A percentile compares a stretch with the other conserved stretches of the same genome.
Evolutionary conservation across 495 filamentous ascomycete genomes (phyloP).

Genomic region (Darksidea phi): DNA sequence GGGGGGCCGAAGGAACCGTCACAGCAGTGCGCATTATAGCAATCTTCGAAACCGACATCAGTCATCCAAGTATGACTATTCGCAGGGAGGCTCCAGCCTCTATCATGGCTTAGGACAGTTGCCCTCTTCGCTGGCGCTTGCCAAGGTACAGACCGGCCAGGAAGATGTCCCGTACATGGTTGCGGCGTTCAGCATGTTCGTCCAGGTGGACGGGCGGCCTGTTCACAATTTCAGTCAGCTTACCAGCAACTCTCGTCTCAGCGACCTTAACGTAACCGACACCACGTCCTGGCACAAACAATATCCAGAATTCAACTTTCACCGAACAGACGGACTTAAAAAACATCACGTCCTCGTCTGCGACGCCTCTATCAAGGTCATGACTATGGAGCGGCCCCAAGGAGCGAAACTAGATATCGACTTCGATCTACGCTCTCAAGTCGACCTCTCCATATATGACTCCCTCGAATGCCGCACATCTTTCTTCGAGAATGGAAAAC

Average conservation of each 20-base stretch:
- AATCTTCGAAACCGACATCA: conserved; percentile 14
- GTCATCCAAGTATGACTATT: conserved; percentile 12
- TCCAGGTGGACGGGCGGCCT: conserved; percentile 29
- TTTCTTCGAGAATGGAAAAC: conserved; percentile 36
- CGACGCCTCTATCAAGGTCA: conserved; percentile 40
- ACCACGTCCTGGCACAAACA: conserved; percentile 30
- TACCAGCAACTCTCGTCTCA: conserved; percentile 9
- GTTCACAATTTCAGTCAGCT: conserved; percentile 38
- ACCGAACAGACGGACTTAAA: conserved; percentile 25
- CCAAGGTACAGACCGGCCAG: neutral
- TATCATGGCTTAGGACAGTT: conserved; percentile 12
- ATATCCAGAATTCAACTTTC: conserved; percentile 36
- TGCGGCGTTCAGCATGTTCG: conserved; percentile 40
- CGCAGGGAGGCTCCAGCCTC: conserved; percentile 3
- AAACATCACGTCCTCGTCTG: conserved; percentile 39
- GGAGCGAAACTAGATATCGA: conserved; percentile 37
- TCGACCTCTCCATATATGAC: conserved; percentile 20
- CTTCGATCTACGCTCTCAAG: conserved; percentile 31
- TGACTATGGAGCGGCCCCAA: conserved; percentile 26
- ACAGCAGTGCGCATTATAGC: neutral
- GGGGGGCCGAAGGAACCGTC: conserved; percentile 1
- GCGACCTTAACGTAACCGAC: conserved; percentile 30
- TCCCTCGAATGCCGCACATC: conserved; percentile 33
- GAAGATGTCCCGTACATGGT: conserved; percentile 31
- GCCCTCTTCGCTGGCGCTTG: neutral